Evolutionary conservation across 73 alveolate species (phyloP), one percentile per base, ranked within the genome.

Genomic region (Durusdinium trenchii): DNA sequence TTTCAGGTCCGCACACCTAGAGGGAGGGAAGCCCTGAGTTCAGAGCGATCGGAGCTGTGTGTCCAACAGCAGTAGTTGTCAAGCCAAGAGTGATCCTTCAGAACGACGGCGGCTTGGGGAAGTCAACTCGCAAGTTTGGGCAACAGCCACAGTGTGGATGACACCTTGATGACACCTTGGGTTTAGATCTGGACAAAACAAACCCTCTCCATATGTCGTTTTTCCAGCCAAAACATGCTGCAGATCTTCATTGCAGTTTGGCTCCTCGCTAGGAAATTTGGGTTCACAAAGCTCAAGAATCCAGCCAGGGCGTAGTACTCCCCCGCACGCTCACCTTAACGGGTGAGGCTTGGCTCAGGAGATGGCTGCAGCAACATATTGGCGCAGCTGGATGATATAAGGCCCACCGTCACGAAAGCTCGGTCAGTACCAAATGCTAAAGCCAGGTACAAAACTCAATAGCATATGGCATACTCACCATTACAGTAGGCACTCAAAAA

Each of bases 241-340:
- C n/a, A n/a, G n/a, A n/a, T n/a, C n/a, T n/a, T n/a, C n/a, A n/a
- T n/a, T n/a, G n/a, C n/a, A n/a, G n/a, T n/a, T n/a, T n/a, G 50
- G 26, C 43, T 89, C 98, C 98, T 91, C n/a, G 61, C 89, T 75
- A 91, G 35, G 48, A 47, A 91, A 89, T 91, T 91, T 35, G 98
- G 98, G 57, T 91, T 91, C 89, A 91, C 98, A 76, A 91, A 91
- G 67, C 98, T 91, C 40, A 91, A 47, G 98, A 67, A 91, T 42
- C 98, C 98, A 52, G 98, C 98, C 57, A 91, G 87, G 26, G 98
- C 86, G 43, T 91, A 91, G 98, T 91, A 91, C 89, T 91, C 98
- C 45, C 98, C 98, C 0, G 98, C 98, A 48, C 98, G 87, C 82
- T 91, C 98, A 47, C 98, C 98, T 91, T 40, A 40, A 6, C 38